These are phyloP conservation scores for Gamarada debralockiae DNA, from an alignment of 495 filamentous ascomycete species.

Conservation along the genomic window DNA sequence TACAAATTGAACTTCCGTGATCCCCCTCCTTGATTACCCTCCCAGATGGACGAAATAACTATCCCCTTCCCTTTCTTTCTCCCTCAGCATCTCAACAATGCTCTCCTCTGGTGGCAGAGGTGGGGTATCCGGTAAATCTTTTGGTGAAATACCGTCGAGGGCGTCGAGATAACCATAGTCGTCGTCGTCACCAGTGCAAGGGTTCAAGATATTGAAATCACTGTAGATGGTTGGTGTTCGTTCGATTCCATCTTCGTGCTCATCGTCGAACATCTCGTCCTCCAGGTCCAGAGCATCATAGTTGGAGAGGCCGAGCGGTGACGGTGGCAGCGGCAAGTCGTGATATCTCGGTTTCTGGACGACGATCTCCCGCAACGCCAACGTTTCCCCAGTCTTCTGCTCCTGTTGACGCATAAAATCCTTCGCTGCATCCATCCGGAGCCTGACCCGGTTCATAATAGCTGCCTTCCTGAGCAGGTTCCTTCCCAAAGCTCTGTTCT, in stretches of 20 bases:
- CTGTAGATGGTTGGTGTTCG: conserved; percentile 25
- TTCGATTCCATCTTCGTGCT: conserved; percentile 17
- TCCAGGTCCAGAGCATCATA: conserved; percentile 47
- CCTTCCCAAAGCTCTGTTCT: conserved; percentile 30
- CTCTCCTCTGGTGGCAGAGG: conserved; percentile 24
- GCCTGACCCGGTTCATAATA: conserved; percentile 49
- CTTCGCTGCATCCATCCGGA: conserved; percentile 29
- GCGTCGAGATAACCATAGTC: conserved; percentile 41
- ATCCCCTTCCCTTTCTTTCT: conserved; percentile 29
- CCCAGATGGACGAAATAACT: conserved; percentile 24
- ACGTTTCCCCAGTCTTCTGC: conserved; percentile 8
- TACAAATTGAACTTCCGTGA: neutral
- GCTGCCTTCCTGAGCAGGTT: conserved; percentile 49
- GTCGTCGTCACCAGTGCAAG: conserved; percentile 15
- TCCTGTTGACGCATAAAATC: conserved; percentile 19
- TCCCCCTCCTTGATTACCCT: conserved; percentile 2
- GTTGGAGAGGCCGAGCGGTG: conserved; percentile 39
- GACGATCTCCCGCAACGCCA: conserved; percentile 21
- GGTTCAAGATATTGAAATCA: conserved; percentile 33
- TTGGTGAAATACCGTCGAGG: conserved; percentile 35
- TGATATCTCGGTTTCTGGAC: conserved; percentile 20
- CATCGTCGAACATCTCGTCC: conserved; percentile 31
- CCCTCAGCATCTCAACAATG: conserved; percentile 26
- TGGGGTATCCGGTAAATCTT: conserved; percentile 22
- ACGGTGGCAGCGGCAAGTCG: conserved; percentile 32